Evolutionary conservation across 2,329 filamentous ascomycete species (phyloP), one percentile per base, ranked within the genome.

Genomic region (Claviceps fusiformis): DNA sequence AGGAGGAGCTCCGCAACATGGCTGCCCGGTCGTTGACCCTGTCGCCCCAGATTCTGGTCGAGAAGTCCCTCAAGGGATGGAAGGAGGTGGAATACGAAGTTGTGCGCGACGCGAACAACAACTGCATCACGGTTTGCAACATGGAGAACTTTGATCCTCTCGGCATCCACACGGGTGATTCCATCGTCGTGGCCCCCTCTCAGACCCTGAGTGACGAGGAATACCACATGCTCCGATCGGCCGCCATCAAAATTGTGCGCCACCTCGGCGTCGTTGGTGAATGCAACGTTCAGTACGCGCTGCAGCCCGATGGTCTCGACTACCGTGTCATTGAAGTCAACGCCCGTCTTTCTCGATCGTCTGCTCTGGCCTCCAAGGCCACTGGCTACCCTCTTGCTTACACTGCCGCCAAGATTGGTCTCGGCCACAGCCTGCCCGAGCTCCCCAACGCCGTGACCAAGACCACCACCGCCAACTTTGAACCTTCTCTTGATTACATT

Each of bases 291-390:
- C 92, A 97, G 73, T 98, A 98, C 71, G 91, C 91, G 60, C 82
- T 98, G 59, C 90, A 96, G 72, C 93, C 93, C 17, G 91, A 96
- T 73, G 92, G 92, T 56, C 84, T 96, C 58, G 93, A 98, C 75
- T 98, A 97, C 78, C 84, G 93, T 69, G 92, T 98, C 60, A 98
- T 98, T 65, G 93, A 98, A 73, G 92, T 98, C 73, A 98, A 98
- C 70, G 93, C 93, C 62, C 92, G 93, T 84, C 84, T 98, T 53
- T 97, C 93, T 66, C 88, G 93, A 65, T 98, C 93, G 49, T 98
- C 93, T 56, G 93, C 93, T 60, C 80, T 98, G 61, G 93, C 93
- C 59, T 97, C 93, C 59, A 98, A 98, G 77, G 93, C 93, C 60
- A 98, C 93, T 55, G 93, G 93, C 60, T 98, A 97, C 72, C 93